Evolutionary conservation across 352 stramenopile genomes (phyloP).

Genomic region (Globisporangium paroecandrum): DNA sequence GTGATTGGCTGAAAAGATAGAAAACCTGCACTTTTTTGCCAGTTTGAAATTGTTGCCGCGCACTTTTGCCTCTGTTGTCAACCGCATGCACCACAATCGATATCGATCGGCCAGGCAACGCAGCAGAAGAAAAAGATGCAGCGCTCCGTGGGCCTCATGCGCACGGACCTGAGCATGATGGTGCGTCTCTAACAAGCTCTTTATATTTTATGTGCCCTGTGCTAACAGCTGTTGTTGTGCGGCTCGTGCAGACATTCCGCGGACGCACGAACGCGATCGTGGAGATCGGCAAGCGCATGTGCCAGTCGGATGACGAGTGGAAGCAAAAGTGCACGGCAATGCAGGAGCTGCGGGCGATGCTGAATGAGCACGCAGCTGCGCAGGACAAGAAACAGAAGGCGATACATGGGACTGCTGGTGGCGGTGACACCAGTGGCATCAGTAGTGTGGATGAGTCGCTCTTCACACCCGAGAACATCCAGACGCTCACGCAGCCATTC

Average conservation of each 20-base stretch:
- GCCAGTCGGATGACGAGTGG: conserved; percentile 53
- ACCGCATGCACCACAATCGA: background rate
- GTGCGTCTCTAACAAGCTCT: conserved; percentile 21
- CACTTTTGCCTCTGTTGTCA: background rate
- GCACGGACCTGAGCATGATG: conserved; percentile 47
- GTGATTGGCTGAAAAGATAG: background rate
- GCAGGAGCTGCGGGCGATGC: conserved; percentile 33
- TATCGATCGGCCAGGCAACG: background rate
- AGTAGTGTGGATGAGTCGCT: conserved; percentile 22
- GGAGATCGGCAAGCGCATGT: conserved; percentile 48
- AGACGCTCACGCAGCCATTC: conserved; percentile 54
- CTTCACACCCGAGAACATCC: conserved; percentile 48
- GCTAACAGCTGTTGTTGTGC: background rate
- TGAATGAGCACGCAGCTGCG: conserved; percentile 21
- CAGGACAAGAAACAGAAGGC: background rate
- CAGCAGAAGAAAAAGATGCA: conserved; percentile 17
- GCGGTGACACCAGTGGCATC: background rate
- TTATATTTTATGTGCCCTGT: background rate
- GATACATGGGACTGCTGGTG: background rate
- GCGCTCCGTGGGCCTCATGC: conserved; percentile 26
- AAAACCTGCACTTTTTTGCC: background rate
- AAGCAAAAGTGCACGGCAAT: conserved; percentile 55
- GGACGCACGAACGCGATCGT: conserved; percentile 45
- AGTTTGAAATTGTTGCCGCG: conserved; percentile 5
- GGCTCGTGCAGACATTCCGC: conserved; percentile 32